These are phyloP conservation scores for Purshia tridentata DNA, from an alignment of 306 rosid genomes.

Conservation along the genomic window DNA sequence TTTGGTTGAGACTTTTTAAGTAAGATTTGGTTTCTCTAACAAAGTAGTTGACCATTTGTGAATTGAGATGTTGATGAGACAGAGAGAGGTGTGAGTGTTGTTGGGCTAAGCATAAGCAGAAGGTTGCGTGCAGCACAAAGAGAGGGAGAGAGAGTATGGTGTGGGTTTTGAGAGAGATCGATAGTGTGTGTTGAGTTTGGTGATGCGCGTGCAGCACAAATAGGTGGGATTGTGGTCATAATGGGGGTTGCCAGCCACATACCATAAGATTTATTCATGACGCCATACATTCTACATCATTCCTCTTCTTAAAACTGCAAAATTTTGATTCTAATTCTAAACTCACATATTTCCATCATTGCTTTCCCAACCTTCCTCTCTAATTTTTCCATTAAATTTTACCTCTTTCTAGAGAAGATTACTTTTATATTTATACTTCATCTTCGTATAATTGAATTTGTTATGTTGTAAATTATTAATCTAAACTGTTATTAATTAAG, in stretches of 20 bases:
- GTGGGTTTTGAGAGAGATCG: conserved; percentile 31
- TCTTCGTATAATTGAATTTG: no score
- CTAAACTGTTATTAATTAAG: no score
- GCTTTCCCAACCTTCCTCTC: conserved; percentile 26
- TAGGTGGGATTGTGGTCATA: conserved; percentile 65
- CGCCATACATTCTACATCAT: conserved; percentile 68
- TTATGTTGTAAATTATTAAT: no score
- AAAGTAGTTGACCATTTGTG: conserved; percentile 53
- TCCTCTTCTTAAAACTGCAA: conserved; percentile 45
- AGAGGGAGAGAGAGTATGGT: conserved; percentile 4
- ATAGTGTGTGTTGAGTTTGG: conserved; percentile 83
- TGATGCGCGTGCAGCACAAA: conserved; percentile 93
- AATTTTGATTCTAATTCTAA: conserved; percentile 43
- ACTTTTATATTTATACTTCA: not conserved
- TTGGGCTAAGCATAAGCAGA: conserved; percentile 10
- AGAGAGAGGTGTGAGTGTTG: not conserved
- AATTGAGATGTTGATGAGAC: not conserved
- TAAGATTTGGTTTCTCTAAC: conserved; percentile 45
- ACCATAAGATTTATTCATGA: conserved; percentile 71
- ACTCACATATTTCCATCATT: conserved; percentile 63
- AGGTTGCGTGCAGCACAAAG: conserved; percentile 24
- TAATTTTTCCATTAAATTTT: not conserved
- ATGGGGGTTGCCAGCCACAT: conserved; percentile 75
- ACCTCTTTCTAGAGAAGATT: not conserved
- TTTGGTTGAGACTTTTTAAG: conserved; percentile 47